A percentile compares a stretch with the other conserved stretches of the same genome.
phyloP scores from a whole-genome alignment of 768 basidiomycete species.

The Amanita polypyramis region DNA sequence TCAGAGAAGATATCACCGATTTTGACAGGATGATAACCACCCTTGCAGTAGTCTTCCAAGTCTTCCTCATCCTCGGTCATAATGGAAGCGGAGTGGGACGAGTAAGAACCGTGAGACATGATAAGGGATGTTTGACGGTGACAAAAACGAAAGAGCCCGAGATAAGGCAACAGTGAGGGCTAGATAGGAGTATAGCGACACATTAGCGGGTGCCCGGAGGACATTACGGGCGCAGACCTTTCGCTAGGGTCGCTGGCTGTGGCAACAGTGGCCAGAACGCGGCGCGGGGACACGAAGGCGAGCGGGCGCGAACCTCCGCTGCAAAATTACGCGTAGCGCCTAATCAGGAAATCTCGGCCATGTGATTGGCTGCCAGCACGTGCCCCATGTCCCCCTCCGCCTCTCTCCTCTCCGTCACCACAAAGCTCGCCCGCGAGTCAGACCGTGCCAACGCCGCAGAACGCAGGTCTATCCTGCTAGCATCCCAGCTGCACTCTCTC shows the following conservation, averaged over 20 bases:
- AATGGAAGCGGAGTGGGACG: slow-evolving; percentile 63
- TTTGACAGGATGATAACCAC: slow-evolving; percentile 88
- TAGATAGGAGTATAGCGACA: slow-evolving; percentile 1
- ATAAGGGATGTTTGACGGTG: slow-evolving; percentile 12
- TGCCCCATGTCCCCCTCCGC: neutral
- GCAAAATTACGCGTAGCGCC: neutral
- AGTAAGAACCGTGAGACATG: slow-evolving; percentile 69
- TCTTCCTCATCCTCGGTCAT: slow-evolving; percentile 92
- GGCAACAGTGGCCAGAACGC: neutral
- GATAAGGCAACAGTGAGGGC: slow-evolving; percentile 6
- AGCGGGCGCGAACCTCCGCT: neutral
- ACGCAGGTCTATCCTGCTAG: slow-evolving; percentile 19
- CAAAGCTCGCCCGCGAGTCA: slow-evolving; percentile 22
- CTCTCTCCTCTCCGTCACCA: slow-evolving; percentile 1
- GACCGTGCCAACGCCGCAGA: slow-evolving; percentile 30
- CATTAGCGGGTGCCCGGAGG: neutral
- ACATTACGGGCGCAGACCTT: neutral
- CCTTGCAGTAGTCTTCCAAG: slow-evolving; percentile 77
- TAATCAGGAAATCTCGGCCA: slow-evolving; percentile 1
- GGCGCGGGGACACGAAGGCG: neutral
- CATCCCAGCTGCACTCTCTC: slow-evolving; percentile 21
- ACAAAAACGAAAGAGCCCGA: slow-evolving; percentile 4
- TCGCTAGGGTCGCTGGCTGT: neutral
- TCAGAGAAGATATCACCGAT: slow-evolving; percentile 88
- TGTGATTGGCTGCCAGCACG: slow-evolving; percentile 5